Percentiles rank a stretch among this genome's conserved stretches.
phyloP scores from a whole-genome alignment of 306 rosid species.

The Mimosa bimucronata region DNA sequence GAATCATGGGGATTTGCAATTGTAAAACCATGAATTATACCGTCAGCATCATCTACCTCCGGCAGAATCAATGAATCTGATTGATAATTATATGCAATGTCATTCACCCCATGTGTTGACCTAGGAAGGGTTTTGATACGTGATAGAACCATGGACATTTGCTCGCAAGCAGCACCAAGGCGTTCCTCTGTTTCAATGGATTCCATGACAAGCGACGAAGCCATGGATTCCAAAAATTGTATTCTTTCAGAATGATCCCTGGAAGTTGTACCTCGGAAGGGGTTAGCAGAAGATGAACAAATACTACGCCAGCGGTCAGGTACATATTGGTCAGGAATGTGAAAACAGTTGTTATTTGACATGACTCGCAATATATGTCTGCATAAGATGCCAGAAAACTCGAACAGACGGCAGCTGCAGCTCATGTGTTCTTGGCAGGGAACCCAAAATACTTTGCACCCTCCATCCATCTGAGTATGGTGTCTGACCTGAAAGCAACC shows the following conservation, averaged over 20 bases:
- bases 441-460: constrained; percentile 73
- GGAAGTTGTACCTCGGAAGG: constrained; percentile 43
- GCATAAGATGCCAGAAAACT: constrained; percentile 79
- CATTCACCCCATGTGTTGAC: constrained; percentile 52
- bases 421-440: constrained; percentile 84
- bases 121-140: constrained; percentile 72
- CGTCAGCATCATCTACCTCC: constrained; percentile 70
- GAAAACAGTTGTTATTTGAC: constrained; percentile 83
- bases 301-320: constrained; percentile 65
- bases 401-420: constrained; percentile 78
- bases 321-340: constrained; percentile 75
- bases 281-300: constrained; percentile 48
- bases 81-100: constrained; percentile 53
- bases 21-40: constrained; percentile 57
- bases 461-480: constrained; percentile 83
- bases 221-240: constrained; percentile 68
- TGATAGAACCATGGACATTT: constrained; percentile 62
- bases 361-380: constrained; percentile 77
- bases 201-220: constrained; percentile 61
- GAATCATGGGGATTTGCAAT: constrained; percentile 63
- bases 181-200: constrained; percentile 80
- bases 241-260: constrained; percentile 66
- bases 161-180: constrained; percentile 71
- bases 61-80: constrained; percentile 70
- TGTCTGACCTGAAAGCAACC: constrained; percentile 85